These are phyloP conservation scores for Chloranthus sessilifolius DNA, from an alignment of 164 flowering plant genomes.

Conservation along the genomic window DNA sequence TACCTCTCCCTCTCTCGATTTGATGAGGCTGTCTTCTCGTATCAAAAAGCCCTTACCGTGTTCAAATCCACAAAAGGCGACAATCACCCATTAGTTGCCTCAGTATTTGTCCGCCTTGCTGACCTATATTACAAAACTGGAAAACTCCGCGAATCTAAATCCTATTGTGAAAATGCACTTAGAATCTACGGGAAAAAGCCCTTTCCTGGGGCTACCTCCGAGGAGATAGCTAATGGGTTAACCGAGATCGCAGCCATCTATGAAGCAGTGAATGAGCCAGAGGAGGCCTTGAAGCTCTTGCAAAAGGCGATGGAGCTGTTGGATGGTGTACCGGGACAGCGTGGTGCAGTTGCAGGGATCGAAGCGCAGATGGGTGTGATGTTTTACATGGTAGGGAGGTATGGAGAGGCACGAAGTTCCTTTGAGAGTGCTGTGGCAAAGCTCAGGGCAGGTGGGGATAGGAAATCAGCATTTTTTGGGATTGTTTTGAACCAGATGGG, in stretches of 20 bases:
- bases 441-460: constrained; percentile 88
- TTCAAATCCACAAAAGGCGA: constrained; percentile 91
- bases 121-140: constrained; percentile 91
- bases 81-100: constrained; percentile 85
- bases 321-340: constrained; percentile 92
- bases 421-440: constrained; percentile 80
- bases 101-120: constrained; percentile 87
- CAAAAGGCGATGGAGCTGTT: constrained; percentile 81
- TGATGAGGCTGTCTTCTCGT: constrained; percentile 95
- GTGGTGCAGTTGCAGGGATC: constrained; percentile 83
- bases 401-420: constrained; percentile 64
- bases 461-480: constrained; percentile 93
- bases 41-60: constrained; percentile 96
- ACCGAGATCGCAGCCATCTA: constrained; percentile 84
- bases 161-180: constrained; percentile 89
- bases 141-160: constrained; percentile 83
- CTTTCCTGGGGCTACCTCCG: constrained; percentile 88
- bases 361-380: constrained; percentile 98
- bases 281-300: constrained; percentile 84
- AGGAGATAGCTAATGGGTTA: constrained; percentile 85
- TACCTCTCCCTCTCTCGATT: constrained; percentile 79
- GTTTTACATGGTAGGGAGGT: constrained; percentile 76
- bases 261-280: constrained; percentile 90
- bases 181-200: constrained; percentile 90
- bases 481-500: constrained; percentile 97